Percentiles rank a stretch among this genome's conserved stretches.
phyloP scores from a whole-genome alignment of 2,329 filamentous ascomycete species.

The Fusarium concolor region DNA sequence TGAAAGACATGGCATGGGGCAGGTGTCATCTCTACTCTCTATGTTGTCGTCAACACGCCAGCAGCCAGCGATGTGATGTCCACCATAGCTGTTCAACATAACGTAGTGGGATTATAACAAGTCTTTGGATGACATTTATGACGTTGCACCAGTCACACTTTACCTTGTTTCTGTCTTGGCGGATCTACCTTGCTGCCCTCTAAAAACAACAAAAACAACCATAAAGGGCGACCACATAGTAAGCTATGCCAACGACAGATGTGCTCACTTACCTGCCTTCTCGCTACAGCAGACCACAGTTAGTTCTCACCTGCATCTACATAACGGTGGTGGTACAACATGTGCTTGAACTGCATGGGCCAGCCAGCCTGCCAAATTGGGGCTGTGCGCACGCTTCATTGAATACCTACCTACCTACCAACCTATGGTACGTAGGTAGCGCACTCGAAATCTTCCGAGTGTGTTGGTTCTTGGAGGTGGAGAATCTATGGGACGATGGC shows the following conservation, averaged over 20 bases:
- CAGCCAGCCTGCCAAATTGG: conserved; percentile 22
- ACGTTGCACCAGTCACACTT: not conserved
- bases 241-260: not conserved
- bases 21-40: not conserved
- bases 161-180: conserved; percentile 10
- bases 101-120: conserved; percentile 1
- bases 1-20: not conserved
- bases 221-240: not conserved
- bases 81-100: not conserved
- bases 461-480: conserved; percentile 37
- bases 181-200: conserved; percentile 6
- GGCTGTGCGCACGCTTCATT: conserved; percentile 30
- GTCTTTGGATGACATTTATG: not conserved
- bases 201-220: not conserved
- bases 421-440: not conserved
- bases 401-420: not conserved
- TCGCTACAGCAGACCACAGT: not conserved
- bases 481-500: conserved; percentile 37
- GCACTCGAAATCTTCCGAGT: conserved; percentile 22
- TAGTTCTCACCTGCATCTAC: conserved; percentile 19
- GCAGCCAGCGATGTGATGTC: not conserved
- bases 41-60: not conserved
- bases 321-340: conserved; percentile 3
- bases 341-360: conserved; percentile 22
- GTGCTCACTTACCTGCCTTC: conserved; percentile 2